Conservation (phyloP, 169 alveolate genomes). For the Eimeria falciformis region DNA sequence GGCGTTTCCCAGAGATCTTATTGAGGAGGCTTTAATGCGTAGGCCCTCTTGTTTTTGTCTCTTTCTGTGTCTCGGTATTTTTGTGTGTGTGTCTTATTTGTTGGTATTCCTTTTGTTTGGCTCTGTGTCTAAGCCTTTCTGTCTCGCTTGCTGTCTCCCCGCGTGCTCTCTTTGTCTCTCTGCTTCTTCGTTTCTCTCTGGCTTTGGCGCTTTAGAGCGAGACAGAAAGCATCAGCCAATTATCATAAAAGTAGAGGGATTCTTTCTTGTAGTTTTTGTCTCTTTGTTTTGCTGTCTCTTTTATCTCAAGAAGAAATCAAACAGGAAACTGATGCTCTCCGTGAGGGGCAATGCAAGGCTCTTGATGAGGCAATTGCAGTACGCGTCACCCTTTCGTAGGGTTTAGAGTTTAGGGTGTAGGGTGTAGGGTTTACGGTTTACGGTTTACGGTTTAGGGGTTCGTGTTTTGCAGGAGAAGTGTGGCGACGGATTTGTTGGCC, state of each 20-base stretch:
- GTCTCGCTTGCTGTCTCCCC: too few species aligned
- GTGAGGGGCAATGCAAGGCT: slow-evolving; percentile 23
- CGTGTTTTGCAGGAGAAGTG: slow-evolving; percentile 49
- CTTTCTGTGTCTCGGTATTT: neutral
- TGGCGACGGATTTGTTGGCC: slow-evolving; percentile 31
- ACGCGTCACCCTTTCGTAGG: neutral
- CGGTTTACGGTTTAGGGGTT: neutral
- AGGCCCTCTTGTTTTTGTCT: neutral
- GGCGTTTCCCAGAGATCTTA: neutral
- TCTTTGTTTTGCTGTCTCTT: neutral
- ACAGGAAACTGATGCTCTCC: slow-evolving; percentile 26
- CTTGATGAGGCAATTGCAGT: slow-evolving; percentile 38
- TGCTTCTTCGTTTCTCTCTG: neutral
- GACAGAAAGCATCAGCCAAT: too few species aligned
- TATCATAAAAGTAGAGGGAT: neutral
- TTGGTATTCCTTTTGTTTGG: neutral
- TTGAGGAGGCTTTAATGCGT: slow-evolving; percentile 16
- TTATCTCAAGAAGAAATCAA: slow-evolving; percentile 33
- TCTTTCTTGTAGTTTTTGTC: neutral
- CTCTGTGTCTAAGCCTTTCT: neutral
- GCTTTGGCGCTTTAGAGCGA: neutral
- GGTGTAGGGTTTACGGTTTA: neutral
- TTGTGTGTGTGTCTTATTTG: neutral
- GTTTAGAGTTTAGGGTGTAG: neutral
- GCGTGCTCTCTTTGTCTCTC: neutral